Percentiles rank a stretch among this genome's conserved stretches.
phyloP scores from a whole-genome alignment of 2,329 filamentous ascomycete genomes.

The Ophiostoma piceae region DNA sequence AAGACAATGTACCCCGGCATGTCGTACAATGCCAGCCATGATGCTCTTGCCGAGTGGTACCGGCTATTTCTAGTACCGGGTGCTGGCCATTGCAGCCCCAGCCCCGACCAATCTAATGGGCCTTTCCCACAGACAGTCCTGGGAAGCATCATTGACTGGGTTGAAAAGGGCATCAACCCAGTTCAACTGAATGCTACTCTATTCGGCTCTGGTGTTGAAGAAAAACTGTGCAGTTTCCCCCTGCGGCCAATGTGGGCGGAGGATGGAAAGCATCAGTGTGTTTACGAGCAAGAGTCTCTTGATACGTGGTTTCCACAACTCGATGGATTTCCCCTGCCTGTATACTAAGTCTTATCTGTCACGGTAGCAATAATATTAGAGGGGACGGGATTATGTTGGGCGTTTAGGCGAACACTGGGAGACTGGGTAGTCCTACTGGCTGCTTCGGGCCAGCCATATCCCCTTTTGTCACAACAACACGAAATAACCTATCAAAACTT shows the following conservation, averaged over 20 bases:
- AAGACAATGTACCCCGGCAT: constrained; percentile 6
- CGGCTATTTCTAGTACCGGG: not conserved
- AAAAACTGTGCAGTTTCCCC: not conserved
- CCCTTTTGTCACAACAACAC: too few relatives aligned
- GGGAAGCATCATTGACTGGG: not conserved
- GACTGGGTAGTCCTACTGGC: not conserved
- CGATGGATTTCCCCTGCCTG: not conserved
- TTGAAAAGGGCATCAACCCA: not conserved
- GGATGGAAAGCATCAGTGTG: not conserved
- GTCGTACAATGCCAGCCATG: not conserved
- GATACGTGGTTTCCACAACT: not conserved
- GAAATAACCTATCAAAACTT: too few relatives aligned
- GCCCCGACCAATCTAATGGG: not conserved
- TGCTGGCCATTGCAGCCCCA: not conserved
- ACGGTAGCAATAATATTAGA: not conserved
- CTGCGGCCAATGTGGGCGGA: not conserved
- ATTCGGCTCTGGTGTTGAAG: not conserved
- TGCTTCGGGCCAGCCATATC: not conserved
- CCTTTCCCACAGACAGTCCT: not conserved
- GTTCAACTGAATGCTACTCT: not conserved
- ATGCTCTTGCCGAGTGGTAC: not conserved
- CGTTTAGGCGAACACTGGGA: not conserved
- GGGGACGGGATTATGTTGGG: not conserved
- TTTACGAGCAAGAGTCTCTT: not conserved
- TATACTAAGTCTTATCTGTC: not conserved